phyloP scores from a whole-genome alignment of 2,329 filamentous ascomycete species.

The Didymella sp. region DNA sequence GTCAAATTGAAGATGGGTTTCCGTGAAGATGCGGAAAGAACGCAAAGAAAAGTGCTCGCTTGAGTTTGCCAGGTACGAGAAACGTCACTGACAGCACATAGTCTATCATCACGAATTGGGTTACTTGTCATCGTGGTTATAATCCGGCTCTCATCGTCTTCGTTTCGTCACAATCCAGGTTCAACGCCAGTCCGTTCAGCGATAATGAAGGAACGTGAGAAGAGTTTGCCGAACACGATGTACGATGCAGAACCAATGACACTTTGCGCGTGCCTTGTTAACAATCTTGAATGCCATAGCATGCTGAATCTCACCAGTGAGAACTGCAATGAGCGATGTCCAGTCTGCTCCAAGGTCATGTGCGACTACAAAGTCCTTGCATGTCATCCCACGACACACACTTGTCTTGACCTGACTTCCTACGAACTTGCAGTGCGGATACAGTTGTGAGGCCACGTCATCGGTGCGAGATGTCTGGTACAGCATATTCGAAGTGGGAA shows the following conservation, averaged over 20 bases:
- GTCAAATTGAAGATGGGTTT: not conserved
- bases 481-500: not conserved
- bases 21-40: not conserved
- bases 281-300: not conserved
- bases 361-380: not conserved
- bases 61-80: not conserved
- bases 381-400: not conserved
- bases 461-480: not conserved
- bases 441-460: not conserved
- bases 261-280: not conserved
- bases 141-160: not conserved
- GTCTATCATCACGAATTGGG: not conserved
- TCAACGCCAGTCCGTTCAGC: not conserved
- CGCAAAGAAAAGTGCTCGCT: not conserved
- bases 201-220: not conserved
- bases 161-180: not conserved
- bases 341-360: not conserved
- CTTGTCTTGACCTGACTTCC: not conserved
- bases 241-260: not conserved
- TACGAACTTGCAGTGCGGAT: slow-evolving; percentile 4
- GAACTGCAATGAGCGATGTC: not conserved
- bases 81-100: not conserved
- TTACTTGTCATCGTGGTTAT: not conserved
- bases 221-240: not conserved
- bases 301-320: not conserved